Evolutionary conservation across 139 green algal species (phyloP).

Genomic region (Picochlorum sp.): DNA sequence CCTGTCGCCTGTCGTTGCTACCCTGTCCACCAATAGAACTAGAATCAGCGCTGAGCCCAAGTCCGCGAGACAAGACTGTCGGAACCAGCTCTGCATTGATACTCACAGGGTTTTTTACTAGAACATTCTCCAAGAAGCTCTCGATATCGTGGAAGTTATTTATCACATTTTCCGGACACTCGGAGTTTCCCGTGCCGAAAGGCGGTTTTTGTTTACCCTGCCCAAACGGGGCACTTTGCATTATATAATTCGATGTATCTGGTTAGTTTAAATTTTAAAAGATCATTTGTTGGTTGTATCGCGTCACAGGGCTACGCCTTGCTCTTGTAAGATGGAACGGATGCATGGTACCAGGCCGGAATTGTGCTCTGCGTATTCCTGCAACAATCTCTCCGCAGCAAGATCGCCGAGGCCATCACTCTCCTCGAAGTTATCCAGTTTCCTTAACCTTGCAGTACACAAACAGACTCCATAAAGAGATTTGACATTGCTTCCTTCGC

Average conservation of each 20-base stretch:
- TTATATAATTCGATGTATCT: no score
- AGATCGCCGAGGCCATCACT: constrained; percentile 32
- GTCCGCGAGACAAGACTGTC: constrained; percentile 2
- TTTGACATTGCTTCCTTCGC: constrained; percentile 20
- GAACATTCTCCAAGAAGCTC: constrained; percentile 18
- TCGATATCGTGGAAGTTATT: constrained; percentile 6
- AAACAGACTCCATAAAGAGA: constrained; percentile 47
- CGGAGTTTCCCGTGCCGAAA: background rate
- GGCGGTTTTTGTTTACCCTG: background rate
- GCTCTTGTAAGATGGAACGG: constrained; percentile 2
- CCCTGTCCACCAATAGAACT: background rate
- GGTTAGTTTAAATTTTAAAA: background rate
- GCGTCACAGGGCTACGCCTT: background rate
- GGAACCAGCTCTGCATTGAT: constrained; percentile 14
- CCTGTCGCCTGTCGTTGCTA: background rate
- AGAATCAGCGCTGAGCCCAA: constrained; percentile 8
- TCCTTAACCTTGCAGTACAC: constrained; percentile 26
- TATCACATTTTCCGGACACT: background rate
- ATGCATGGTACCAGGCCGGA: constrained; percentile 48
- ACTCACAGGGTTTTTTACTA: constrained; percentile 5
- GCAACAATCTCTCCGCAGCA: constrained; percentile 39
- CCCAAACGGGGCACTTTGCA: background rate
- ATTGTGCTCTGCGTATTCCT: constrained; percentile 46
- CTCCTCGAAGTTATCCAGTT: background rate
- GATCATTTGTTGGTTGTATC: no score